Base-by-base conservation (phyloP, 306 rosid species). In the Datisca glomerata region DNA sequence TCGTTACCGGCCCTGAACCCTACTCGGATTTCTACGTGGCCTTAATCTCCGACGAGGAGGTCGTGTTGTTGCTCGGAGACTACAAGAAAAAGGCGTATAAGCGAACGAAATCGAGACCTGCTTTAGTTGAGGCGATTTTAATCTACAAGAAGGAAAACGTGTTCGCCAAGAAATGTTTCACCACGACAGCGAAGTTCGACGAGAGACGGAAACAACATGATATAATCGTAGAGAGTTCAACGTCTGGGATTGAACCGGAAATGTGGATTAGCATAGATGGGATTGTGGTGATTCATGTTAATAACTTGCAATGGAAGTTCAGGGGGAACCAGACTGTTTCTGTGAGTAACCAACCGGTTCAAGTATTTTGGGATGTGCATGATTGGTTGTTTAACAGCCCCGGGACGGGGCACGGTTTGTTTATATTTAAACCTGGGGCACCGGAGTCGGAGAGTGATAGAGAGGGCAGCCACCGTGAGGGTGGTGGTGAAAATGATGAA, bases 211-310 rank as follows among this genome's bases (percentile, higher is more conserved):
- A 60, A 46, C 81, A 68, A 41, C 73, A 69, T 9, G 96, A 81
- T 17, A 76, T 86, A 33, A 92, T 86, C 1, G 96, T 86, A 12
- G 94, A 82, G 54, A 81, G 80, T 36, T 76, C 94, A 7, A 70
- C 77, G 0, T 35, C 50, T 2, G 84, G 74, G 14, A 57, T 44
- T 10, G 93, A 87, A 7, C 96, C 96, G 0, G 94, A 87, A 43
- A 87, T 87, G 93, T 82, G 96, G 96, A 77, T 87, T 6, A 82
- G 94, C 49, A 54, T 87, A 19, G 94, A 87, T 43, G 96, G 96
- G 21, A 74, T 87, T 21, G 87, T 87, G 23, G 29, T 76, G 56
- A 55, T 87, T 47, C 96, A 87, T 49, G 79, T 87, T 1, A 76
- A 64, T 76, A 87, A 82, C 14, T 56, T 87, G 67, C 93, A 87